phyloP scores from a whole-genome alignment of 129 eudicot genomes.

The Flaveria robusta region DNA sequence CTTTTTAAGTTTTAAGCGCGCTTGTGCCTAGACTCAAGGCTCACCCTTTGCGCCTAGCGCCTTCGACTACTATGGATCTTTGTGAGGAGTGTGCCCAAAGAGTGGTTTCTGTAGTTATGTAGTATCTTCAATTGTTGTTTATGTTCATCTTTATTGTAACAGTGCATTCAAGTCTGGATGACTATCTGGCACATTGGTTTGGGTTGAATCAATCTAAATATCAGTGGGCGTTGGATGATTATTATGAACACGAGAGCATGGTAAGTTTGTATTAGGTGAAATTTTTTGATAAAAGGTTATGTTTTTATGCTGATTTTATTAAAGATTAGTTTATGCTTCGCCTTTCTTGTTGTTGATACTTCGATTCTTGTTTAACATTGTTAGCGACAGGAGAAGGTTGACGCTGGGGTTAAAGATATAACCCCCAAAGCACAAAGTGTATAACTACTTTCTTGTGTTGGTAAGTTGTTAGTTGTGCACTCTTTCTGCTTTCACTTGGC shows the following conservation, averaged over 20 bases:
- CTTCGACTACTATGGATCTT: background rate
- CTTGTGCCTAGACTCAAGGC: too few species aligned
- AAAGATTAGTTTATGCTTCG: background rate
- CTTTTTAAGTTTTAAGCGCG: too few species aligned
- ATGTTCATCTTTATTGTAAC: conserved; percentile 22
- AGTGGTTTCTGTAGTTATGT: background rate
- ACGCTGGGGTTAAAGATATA: conserved; percentile 40
- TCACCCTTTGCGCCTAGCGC: too few species aligned
- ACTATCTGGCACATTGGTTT: conserved; percentile 80
- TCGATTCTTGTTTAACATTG: conserved; percentile 16
- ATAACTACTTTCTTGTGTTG: conserved; percentile 43
- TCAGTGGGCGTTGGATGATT: conserved; percentile 98
- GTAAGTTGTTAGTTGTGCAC: conserved; percentile 42
- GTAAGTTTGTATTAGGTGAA: conserved; percentile 37
- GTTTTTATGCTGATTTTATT: background rate
- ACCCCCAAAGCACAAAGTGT: conserved; percentile 40
- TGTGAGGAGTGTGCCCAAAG: background rate
- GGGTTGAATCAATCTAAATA: conserved; percentile 93
- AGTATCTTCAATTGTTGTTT: background rate
- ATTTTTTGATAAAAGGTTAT: background rate
- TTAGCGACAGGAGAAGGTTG: conserved; percentile 46
- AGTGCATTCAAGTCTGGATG: conserved; percentile 93
- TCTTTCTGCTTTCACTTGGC: conserved; percentile 12
- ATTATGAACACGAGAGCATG: conserved; percentile 66
- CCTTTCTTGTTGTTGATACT: conserved; percentile 20